A percentile compares a stretch with the other conserved stretches of the same genome.
phyloP scores from a whole-genome alignment of 495 filamentous ascomycete genomes.

The Xylaria venustula region DNA sequence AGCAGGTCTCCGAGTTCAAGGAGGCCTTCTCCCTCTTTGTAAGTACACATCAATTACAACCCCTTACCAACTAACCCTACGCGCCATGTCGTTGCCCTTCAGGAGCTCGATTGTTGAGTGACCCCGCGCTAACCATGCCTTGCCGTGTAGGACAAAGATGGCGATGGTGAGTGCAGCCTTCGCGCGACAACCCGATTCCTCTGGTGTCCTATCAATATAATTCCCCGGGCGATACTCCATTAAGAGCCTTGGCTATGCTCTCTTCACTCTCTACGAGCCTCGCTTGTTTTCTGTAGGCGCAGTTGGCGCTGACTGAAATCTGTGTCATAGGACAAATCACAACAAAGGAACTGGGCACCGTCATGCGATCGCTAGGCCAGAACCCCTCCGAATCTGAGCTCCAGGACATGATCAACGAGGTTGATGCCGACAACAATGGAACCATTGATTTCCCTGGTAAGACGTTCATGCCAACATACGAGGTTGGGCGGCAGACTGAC shows the following conservation, averaged over 20 bases:
- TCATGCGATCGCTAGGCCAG: constrained; percentile 99
- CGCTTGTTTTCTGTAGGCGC: neutral
- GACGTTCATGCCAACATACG: constrained; percentile 15
- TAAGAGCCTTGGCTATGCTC: neutral
- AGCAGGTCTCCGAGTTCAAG: constrained; percentile 99
- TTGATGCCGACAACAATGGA: constrained; percentile 99
- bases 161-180: constrained; percentile 82
- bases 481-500: constrained; percentile 25
- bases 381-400: constrained; percentile 98
- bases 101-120: constrained; percentile 7
- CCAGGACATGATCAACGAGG: constrained; percentile 99
- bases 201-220: neutral
- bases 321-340: constrained; percentile 84
- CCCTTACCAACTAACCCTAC: neutral
- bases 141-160: constrained; percentile 92
- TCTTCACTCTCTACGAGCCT: neutral
- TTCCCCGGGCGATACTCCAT: constrained; percentile 3
- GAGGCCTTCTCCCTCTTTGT: constrained; percentile 99
- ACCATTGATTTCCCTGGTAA: constrained; percentile 98
- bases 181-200: neutral
- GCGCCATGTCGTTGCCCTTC: neutral
- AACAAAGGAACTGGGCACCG: constrained; percentile 97
- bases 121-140: constrained; percentile 23
- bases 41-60: constrained; percentile 48
- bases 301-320: constrained; percentile 17